Percentiles rank a stretch among this genome's conserved stretches.
Conservation (phyloP, 2,329 filamentous ascomycete species). For the Metarhizium robertsii region DNA sequence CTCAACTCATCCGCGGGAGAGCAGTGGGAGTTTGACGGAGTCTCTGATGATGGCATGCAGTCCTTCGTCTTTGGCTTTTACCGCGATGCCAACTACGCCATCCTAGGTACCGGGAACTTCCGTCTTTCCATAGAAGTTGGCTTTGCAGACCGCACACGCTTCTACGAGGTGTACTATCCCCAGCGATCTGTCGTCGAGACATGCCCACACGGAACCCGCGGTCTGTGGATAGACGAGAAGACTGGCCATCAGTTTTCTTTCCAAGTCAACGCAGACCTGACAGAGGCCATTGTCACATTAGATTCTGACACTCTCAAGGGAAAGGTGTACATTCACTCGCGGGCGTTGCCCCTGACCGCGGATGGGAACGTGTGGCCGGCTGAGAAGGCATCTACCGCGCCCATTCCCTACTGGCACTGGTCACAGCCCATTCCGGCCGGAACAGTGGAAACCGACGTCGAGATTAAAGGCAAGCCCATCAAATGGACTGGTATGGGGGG, state of each 20-base stretch:
- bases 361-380: constrained; percentile 7
- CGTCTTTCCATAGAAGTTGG: constrained; percentile 16
- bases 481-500: constrained; percentile 13
- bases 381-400: constrained; percentile 1
- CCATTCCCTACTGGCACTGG: constrained; percentile 11
- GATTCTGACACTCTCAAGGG: constrained; percentile 5
- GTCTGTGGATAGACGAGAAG: constrained; percentile 7
- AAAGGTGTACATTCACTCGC: constrained; percentile 9
- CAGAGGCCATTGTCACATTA: neutral
- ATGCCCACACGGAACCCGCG: constrained; percentile 8
- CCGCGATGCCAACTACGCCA: constrained; percentile 18
- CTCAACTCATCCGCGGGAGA: constrained; percentile 17
- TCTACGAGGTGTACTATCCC: constrained; percentile 15
- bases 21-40: constrained; percentile 21
- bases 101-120: constrained; percentile 18
- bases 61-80: constrained; percentile 19
- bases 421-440: constrained; percentile 12
- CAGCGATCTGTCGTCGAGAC: constrained; percentile 12
- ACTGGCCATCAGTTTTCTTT: neutral
- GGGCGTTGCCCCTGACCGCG: constrained; percentile 8
- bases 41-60: constrained; percentile 14
- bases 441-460: constrained; percentile 7
- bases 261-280: constrained; percentile 12
- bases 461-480: constrained; percentile 7
- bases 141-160: constrained; percentile 13